These are phyloP conservation scores for Mucor sp. DNA, from an alignment of 371 early-diverging fungal species.

Conservation along the genomic window DNA sequence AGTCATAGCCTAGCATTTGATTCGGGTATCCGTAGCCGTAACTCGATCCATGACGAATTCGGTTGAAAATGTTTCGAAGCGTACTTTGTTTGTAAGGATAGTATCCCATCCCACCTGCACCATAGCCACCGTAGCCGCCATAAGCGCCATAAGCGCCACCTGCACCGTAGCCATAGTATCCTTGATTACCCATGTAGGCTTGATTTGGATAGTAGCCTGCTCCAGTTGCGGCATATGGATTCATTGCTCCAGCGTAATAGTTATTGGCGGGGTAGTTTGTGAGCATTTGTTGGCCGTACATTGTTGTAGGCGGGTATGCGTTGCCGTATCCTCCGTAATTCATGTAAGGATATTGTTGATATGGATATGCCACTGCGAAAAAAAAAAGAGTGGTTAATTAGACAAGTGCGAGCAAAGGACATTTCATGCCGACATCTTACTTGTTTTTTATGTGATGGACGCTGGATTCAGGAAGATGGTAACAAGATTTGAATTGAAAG, in stretches of 20 bases:
- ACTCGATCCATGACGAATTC: conserved; percentile 25
- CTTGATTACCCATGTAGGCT: conserved; percentile 2
- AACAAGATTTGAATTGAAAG: neutral
- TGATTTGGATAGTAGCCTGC: conserved; percentile 16
- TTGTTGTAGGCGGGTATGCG: neutral
- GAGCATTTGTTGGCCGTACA: conserved; percentile 19
- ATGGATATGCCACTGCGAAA: conserved; percentile 12
- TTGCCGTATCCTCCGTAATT: conserved; percentile 8
- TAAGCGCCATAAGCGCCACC: conserved; percentile 4
- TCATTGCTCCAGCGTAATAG: conserved; percentile 4
- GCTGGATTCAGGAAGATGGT: neutral
- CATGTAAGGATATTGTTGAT: conserved; percentile 13
- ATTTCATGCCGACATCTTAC: neutral
- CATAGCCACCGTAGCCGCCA: conserved; percentile 10
- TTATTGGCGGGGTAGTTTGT: conserved; percentile 3
- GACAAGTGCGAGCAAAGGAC: neutral
- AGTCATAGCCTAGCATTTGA: conserved; percentile 16
- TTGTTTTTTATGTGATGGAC: conserved; percentile 1
- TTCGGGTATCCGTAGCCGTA: conserved; percentile 17
- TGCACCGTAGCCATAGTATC: conserved; percentile 1
- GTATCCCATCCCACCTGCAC: conserved; percentile 1
- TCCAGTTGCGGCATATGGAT: conserved; percentile 6
- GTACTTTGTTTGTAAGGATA: conserved; percentile 27
- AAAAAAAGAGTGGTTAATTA: too few species aligned
- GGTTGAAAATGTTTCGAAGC: conserved; percentile 17